Evolutionary conservation across 176 grass and related monocot species (phyloP).

Genomic region (Tuctoria greenei): DNA sequence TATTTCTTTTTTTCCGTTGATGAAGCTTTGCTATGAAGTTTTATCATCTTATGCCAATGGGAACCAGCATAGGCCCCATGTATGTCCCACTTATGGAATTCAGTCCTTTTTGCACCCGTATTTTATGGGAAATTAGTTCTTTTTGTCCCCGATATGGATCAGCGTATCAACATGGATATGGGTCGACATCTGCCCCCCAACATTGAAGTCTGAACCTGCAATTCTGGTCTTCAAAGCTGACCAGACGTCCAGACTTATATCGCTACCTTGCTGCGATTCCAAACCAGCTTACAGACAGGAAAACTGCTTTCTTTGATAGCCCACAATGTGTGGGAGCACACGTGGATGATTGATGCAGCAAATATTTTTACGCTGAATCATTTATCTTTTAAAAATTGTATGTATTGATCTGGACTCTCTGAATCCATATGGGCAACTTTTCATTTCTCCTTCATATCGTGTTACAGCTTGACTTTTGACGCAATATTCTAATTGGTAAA

Average conservation of each 20-base stretch:
- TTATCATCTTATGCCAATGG: not conserved
- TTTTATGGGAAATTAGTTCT: constrained; percentile 1
- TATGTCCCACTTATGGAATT: not conserved
- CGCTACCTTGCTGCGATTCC: constrained; percentile 31
- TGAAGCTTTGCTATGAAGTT: constrained; percentile 23
- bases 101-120: not conserved
- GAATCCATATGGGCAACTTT: not conserved
- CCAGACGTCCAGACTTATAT: too few species aligned
- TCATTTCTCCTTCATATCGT: not conserved
- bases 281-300: constrained; percentile 6
- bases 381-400: not conserved
- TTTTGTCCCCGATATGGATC: not conserved
- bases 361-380: not conserved
- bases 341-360: not conserved
- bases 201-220: constrained; percentile 32
- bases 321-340: not conserved
- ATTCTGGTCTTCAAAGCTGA: constrained; percentile 30
- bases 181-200: not conserved
- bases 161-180: not conserved
- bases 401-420: not conserved
- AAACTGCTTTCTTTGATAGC: not conserved
- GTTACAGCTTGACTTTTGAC: not conserved
- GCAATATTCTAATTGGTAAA: not conserved
- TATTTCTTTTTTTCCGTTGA: not conserved
- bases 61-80: not conserved